Evolutionary conservation across 106 monocot genomes (phyloP).

Genomic region (Amphibolis antarctica): DNA sequence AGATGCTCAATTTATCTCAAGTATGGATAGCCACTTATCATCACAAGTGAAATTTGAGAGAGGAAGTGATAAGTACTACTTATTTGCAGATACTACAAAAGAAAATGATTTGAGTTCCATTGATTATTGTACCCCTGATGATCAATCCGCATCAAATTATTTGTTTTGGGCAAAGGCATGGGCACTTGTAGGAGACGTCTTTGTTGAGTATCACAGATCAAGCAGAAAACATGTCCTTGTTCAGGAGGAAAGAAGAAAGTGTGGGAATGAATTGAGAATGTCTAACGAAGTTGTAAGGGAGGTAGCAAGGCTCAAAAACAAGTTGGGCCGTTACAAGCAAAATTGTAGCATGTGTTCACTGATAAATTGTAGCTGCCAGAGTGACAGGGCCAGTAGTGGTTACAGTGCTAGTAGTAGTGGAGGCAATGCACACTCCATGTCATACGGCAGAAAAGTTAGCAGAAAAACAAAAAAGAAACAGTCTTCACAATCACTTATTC

Average conservation of each 20-base stretch:
- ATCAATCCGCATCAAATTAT: conserved; percentile 29
- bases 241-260: conserved; percentile 22
- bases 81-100: conserved; percentile 17
- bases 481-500: conserved; percentile 2
- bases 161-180: conserved; percentile 92
- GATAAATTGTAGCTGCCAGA: conserved; percentile 87
- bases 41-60: conserved; percentile 18
- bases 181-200: conserved; percentile 89
- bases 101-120: neutral
- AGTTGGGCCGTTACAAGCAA: conserved; percentile 50
- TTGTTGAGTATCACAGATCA: conserved; percentile 50
- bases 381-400: conserved; percentile 83
- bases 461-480: conserved; percentile 41
- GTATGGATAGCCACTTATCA: conserved; percentile 39
- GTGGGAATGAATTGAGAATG: conserved; percentile 42
- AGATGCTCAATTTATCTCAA: conserved; percentile 73
- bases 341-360: conserved; percentile 80
- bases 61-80: conserved; percentile 4
- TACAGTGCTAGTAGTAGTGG: conserved; percentile 88
- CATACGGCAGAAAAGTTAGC: conserved; percentile 38
- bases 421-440: conserved; percentile 12
- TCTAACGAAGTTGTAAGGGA: conserved; percentile 92
- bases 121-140: conserved; percentile 14
- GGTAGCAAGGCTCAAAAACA: conserved; percentile 86
- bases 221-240: conserved; percentile 23